Conservation (phyloP, 2,329 filamentous ascomycete genomes). For the Alternaria novae-zelandiae region DNA sequence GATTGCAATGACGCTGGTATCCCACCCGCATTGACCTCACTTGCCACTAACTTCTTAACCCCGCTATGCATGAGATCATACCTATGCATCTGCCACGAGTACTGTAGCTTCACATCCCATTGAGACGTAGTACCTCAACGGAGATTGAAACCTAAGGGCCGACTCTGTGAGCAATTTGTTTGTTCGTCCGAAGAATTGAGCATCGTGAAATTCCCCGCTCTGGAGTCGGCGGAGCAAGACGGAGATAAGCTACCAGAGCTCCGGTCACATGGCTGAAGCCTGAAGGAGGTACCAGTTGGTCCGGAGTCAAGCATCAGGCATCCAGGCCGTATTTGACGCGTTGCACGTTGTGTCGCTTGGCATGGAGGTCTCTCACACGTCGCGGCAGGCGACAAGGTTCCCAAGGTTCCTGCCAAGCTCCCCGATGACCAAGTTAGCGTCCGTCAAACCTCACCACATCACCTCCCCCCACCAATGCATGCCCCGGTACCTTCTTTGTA, state of each 20-base stretch:
- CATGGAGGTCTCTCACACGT: background rate
- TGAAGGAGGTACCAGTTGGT: background rate
- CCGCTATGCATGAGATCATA: conserved; percentile 7
- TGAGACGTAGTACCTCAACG: background rate
- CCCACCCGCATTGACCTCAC: background rate
- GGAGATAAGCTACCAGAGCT: background rate
- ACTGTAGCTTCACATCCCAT: background rate
- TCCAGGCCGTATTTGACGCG: background rate
- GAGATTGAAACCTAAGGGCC: background rate
- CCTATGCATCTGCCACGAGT: background rate
- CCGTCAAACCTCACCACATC: conserved; percentile 14
- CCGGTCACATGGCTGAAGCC: background rate
- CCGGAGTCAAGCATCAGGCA: background rate
- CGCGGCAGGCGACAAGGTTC: background rate
- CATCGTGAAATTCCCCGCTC: background rate
- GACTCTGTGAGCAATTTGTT: background rate
- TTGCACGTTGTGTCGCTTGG: background rate
- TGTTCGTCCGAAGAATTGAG: background rate
- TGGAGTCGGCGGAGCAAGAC: background rate
- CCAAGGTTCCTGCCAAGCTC: background rate
- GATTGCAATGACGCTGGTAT: conserved; percentile 3
- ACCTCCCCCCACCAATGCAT: background rate
- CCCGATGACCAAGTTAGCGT: conserved; percentile 8
- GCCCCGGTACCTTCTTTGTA: conserved; percentile 9
- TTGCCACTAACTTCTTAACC: background rate